Evolutionary conservation across 441 rosid species (phyloP).

Genomic region (Capsella rubella): DNA sequence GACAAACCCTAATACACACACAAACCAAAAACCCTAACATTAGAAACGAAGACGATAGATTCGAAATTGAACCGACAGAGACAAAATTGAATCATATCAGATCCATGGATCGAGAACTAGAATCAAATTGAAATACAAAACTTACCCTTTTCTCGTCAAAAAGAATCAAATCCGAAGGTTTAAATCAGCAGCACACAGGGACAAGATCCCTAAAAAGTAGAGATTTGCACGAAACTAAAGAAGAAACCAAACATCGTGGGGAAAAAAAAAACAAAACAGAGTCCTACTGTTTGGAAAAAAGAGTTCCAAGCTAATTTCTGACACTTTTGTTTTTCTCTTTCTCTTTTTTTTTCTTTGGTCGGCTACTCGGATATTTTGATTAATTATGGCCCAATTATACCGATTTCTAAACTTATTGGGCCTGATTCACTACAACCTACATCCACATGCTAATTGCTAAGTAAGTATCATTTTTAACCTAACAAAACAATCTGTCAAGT

Average conservation of each 20-base stretch:
- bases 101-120: background rate
- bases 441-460: no score
- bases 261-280: constrained; percentile 3
- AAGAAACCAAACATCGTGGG: constrained; percentile 31
- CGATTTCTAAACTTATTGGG: constrained; percentile 1
- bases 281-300: constrained; percentile 15
- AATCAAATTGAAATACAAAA: background rate
- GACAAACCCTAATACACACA: constrained; percentile 15
- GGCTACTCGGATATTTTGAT: background rate
- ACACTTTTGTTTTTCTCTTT: background rate
- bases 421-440: background rate
- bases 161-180: background rate
- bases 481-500: no score
- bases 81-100: background rate
- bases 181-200: background rate
- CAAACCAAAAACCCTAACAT: constrained; percentile 17
- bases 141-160: background rate
- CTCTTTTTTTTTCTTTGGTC: background rate
- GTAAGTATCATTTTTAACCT: no score
- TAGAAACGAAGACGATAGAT: background rate
- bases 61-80: background rate
- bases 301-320: constrained; percentile 18
- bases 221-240: constrained; percentile 34
- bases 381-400: constrained; percentile 21
- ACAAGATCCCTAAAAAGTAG: constrained; percentile 30